A percentile compares a stretch with the other conserved stretches of the same genome.
phyloP scores from a whole-genome alignment of 352 stramenopile genomes.

The Plasmopara halstedii region DNA sequence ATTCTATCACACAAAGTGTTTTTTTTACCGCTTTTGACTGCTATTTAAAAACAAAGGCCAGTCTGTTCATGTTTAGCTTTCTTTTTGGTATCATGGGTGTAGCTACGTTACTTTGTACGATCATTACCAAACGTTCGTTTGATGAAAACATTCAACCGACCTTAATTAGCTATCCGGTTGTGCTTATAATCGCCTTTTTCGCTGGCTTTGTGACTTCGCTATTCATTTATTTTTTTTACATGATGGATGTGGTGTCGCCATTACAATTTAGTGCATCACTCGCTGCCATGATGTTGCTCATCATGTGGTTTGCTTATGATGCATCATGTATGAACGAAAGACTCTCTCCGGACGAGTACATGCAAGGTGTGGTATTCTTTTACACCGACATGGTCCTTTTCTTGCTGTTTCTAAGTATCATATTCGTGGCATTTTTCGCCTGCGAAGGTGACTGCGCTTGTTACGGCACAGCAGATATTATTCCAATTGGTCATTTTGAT shows the following conservation, averaged over 20 bases:
- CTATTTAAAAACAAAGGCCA: slow-evolving; percentile 48
- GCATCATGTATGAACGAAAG: slow-evolving; percentile 72
- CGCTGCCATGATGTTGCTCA: slow-evolving; percentile 47
- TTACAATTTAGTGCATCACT: slow-evolving; percentile 51
- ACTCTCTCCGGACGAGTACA: slow-evolving; percentile 71
- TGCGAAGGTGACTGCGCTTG: slow-evolving; percentile 70
- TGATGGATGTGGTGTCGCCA: slow-evolving; percentile 39
- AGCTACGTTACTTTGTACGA: slow-evolving; percentile 48
- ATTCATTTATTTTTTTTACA: slow-evolving; percentile 53
- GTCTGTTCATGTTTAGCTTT: slow-evolving; percentile 59
- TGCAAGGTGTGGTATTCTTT: slow-evolving; percentile 80
- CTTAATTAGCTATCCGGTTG: slow-evolving; percentile 53
- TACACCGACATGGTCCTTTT: slow-evolving; percentile 82
- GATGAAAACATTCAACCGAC: slow-evolving; percentile 23
- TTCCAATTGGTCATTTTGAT: slow-evolving; percentile 31
- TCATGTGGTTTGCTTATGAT: slow-evolving; percentile 78
- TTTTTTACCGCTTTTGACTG: slow-evolving; percentile 53
- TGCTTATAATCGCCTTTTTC: slow-evolving; percentile 45
- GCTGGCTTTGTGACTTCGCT: slow-evolving; percentile 49
- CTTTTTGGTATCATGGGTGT: slow-evolving; percentile 55
- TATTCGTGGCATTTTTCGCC: slow-evolving; percentile 69
- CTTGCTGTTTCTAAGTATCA: slow-evolving; percentile 67
- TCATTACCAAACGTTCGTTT: slow-evolving; percentile 30
- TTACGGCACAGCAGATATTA: slow-evolving; percentile 63
- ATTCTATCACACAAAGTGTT: slow-evolving; percentile 52